Evolutionary conservation across 176 grass and related monocot genomes (phyloP).

Genomic region (Musa troglodytarum): DNA sequence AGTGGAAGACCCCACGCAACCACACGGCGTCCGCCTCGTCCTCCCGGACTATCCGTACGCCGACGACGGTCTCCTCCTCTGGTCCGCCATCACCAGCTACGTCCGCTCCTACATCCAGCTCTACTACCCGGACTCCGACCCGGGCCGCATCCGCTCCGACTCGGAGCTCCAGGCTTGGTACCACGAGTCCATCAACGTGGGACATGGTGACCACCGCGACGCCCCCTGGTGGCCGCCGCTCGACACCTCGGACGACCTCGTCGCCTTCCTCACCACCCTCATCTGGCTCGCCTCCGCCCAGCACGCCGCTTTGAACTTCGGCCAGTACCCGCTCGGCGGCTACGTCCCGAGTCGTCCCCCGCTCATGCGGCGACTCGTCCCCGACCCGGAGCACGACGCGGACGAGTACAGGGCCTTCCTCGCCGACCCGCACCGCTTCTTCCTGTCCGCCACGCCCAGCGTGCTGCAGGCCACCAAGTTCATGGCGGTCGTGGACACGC

Average conservation of each 20-base stretch:
- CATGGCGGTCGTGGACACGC: conserved; percentile 96
- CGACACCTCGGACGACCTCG: conserved; percentile 56
- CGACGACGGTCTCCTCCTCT: conserved; percentile 81
- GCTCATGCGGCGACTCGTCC: conserved; percentile 33
- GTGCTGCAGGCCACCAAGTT: conserved; percentile 95
- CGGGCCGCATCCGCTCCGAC: conserved; percentile 46
- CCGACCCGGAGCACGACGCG: conserved; percentile 31
- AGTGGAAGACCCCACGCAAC: conserved; percentile 50
- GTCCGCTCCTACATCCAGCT: conserved; percentile 77
- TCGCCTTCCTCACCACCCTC: conserved; percentile 59
- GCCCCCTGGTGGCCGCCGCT: conserved; percentile 77
- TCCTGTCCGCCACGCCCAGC: conserved; percentile 80
- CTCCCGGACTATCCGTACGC: conserved; percentile 92
- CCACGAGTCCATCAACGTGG: conserved; percentile 62
- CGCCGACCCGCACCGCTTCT: conserved; percentile 81
- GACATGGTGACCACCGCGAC: conserved; percentile 57
- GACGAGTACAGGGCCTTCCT: conserved; percentile 60
- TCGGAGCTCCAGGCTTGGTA: conserved; percentile 88
- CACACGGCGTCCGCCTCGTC: conserved; percentile 71
- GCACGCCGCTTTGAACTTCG: conserved; percentile 74
- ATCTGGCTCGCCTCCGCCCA: conserved; percentile 95
- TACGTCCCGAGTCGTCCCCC: conserved; percentile 43
- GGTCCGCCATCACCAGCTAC: conserved; percentile 68
- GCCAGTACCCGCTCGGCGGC: conserved; percentile 45
- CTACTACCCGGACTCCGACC: conserved; percentile 77